A percentile compares a stretch with the other conserved stretches of the same genome.
Evolutionary conservation across 2,329 filamentous ascomycete species (phyloP).

Genomic region (Hymenoscyphus fraxineus): DNA sequence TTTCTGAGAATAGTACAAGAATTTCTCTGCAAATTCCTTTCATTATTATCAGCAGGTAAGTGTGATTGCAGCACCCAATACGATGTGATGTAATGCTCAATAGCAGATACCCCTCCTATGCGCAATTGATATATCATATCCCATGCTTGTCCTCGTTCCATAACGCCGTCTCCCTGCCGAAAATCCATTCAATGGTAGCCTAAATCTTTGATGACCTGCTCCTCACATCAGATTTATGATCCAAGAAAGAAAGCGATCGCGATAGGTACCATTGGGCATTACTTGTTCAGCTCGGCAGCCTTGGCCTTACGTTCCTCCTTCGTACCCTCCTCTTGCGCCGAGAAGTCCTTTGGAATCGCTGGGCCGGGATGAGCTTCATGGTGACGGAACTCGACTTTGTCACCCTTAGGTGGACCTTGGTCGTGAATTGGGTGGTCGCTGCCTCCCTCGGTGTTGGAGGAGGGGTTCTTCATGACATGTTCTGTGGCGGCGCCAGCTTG

Average conservation of each 20-base stretch:
- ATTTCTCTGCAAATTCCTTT: not conserved
- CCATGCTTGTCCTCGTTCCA: not conserved
- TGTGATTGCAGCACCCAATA: not conserved
- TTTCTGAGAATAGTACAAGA: not conserved
- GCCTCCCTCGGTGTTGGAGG: conserved; percentile 36
- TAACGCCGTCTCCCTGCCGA: conserved; percentile 3
- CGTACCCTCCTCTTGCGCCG: conserved; percentile 53
- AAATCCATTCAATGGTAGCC: not conserved
- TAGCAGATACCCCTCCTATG: not conserved
- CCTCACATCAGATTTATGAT: not conserved
- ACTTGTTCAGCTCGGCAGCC: conserved; percentile 64
- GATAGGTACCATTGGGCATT: conserved; percentile 26
- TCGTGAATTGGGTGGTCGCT: conserved; percentile 37
- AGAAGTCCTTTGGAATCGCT: conserved; percentile 51
- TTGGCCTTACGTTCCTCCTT: conserved; percentile 66
- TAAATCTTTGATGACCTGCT: conserved; percentile 10
- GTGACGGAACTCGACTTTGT: conserved; percentile 46
- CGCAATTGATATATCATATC: not conserved
- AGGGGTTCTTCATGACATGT: conserved; percentile 37
- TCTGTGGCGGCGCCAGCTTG: conserved; percentile 34
- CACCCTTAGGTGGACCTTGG: conserved; percentile 40
- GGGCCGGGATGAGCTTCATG: conserved; percentile 57
- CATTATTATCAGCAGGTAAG: not conserved
- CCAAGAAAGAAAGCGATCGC: conserved; percentile 2
- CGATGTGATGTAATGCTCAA: not conserved